Evolutionary conservation across 148 eudicot species (phyloP), one percentile per base, ranked within the genome.

Genomic region (Bassia scoparia): DNA sequence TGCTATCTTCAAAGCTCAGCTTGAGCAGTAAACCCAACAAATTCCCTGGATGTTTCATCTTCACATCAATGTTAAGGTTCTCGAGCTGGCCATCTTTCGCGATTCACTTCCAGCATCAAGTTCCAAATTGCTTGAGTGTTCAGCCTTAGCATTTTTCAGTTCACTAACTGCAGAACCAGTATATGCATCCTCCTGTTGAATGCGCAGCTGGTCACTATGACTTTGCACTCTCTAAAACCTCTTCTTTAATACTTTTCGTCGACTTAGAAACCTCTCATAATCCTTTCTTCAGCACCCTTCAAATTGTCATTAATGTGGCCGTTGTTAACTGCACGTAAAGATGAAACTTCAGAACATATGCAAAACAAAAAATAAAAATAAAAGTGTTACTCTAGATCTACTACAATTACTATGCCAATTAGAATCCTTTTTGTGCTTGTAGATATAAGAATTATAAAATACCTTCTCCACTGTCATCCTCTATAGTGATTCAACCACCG

Each of bases 401-500:
- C 52, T 13, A 48, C 52, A 9, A 48, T 17, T 48, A 48, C 15
- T 48, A 48, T 11, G 5, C 5, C 46, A 4, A 41, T 11, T 41
- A 41, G 46, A 41, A 41, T n/a, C n/a, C n/a, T n/a, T n/a, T n/a
- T n/a, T n/a, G n/a, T n/a, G n/a, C n/a, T n/a, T n/a, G n/a, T n/a
- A n/a, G n/a, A n/a, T n/a, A n/a, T n/a, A n/a, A n/a, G n/a, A n/a
- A n/a, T n/a, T n/a, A n/a, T n/a, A n/a, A n/a, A n/a, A n/a, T n/a
- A 77, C 76, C 80, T 71, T 72, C 27, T 38, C 24, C 70, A 31
- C 21, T 53, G 18, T 53, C 43, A 18, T 70, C 49, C 59, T 56
- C 33, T 21, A 13, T 26, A 4, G 7, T 59, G 53, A 59, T 43
- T 81, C 72, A 48, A 24, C 41, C 9, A 26, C 46, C 35, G 54